Base-by-base conservation (phyloP, 441 rosid species). In the Gossypium lobatum region DNA sequence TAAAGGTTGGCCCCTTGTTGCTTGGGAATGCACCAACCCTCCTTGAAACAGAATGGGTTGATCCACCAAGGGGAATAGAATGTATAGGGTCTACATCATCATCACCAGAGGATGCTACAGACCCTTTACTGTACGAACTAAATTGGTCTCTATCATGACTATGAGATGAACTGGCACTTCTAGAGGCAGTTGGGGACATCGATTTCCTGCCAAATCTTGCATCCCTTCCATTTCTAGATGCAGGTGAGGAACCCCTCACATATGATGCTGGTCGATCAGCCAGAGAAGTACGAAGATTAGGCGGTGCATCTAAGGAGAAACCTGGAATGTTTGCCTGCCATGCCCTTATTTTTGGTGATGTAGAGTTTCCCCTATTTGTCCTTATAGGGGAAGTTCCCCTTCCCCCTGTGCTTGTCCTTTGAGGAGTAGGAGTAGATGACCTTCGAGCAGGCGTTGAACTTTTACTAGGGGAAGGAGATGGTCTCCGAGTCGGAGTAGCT, bases 291-390 rank as follows among this genome's bases (percentile, higher is more conserved):
- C 95, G 91, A 61, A 96, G 98, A 85, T 93, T 96, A 7, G 97
- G 98, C 0, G 99, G 99, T 53, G 91, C 98, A 73, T 96, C 98
- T 78, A 89, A 86, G 58, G 99, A 88, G 85, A 96, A 93, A 74
- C 98, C 98, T 59, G 98, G 93, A 57, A 96, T 88, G 75, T 89
- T 93, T 64, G 97, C 83, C 79, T 92, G 97, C 99, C 98, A 96
- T 63, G 89, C 94, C 71, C 84, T 89, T 75, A 87, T 84, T 86
- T 93, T 93, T 46, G 99, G 97, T 23, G 99, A 96, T 52, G 93
- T 85, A 77, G 99, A 93, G 84, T 80, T 93, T 77, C 97, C 99
- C 73, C 93, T 80, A 68, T 80, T 86, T 57, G 88, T 81, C 75
- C 90, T 88, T 31, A 84, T 75, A 16, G 98, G 97, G 76, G 99